Percentiles rank a stretch among this genome's conserved stretches.
Conservation (phyloP, 2,329 filamentous ascomycete genomes). For the Talaromyces sp. region DNA sequence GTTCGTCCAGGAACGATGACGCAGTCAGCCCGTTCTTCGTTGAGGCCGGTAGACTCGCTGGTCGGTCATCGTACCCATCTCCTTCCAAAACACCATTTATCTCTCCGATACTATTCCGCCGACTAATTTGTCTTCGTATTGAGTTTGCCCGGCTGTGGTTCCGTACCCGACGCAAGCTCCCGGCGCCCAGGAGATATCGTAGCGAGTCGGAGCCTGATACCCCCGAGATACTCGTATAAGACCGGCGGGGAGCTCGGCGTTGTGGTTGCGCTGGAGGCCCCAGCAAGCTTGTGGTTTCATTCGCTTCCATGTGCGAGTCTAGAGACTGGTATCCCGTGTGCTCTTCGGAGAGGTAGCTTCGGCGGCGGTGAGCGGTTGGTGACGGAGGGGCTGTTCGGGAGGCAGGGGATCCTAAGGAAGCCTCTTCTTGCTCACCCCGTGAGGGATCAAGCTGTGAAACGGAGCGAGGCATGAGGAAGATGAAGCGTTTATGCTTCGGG, state of each 20-base stretch:
- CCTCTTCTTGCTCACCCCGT: slow-evolving; percentile 18
- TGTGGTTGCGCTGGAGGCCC: slow-evolving; percentile 15
- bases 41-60: slow-evolving; percentile 40
- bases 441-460: slow-evolving; percentile 27
- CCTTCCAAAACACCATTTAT: slow-evolving; percentile 37
- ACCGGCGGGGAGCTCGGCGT: slow-evolving; percentile 31
- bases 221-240: slow-evolving; percentile 41
- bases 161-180: slow-evolving; percentile 42
- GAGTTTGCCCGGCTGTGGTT: slow-evolving; percentile 56
- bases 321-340: slow-evolving; percentile 37
- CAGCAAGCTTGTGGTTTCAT: slow-evolving; percentile 42
- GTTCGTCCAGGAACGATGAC: slow-evolving; percentile 74
- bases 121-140: slow-evolving; percentile 51
- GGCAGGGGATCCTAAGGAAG: slow-evolving; percentile 10
- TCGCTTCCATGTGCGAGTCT: slow-evolving; percentile 32
- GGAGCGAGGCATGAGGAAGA: slow-evolving; percentile 35
- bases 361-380: slow-evolving; percentile 36
- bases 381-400: slow-evolving; percentile 40
- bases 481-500: neutral
- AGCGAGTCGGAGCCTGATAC: slow-evolving; percentile 38
- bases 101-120: slow-evolving; percentile 52
- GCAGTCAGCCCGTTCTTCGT: slow-evolving; percentile 56
- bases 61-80: slow-evolving; percentile 44
- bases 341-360: slow-evolving; percentile 34
- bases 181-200: slow-evolving; percentile 37